These are phyloP conservation scores for Ascochyta koolunga DNA, from an alignment of 2,329 filamentous ascomycete species.

Conservation along the genomic window DNA sequence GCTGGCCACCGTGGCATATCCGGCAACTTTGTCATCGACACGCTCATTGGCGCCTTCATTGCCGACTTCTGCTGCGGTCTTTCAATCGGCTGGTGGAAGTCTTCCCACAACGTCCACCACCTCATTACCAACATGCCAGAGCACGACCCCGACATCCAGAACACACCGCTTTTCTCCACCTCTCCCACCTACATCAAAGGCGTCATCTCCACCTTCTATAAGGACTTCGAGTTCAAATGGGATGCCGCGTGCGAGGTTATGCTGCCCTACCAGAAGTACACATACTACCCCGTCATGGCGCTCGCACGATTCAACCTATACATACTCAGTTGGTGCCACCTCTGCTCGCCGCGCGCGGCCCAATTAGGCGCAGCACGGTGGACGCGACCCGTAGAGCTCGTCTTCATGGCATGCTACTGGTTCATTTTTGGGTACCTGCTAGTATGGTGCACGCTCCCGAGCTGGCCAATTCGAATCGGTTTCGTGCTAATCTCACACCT, in stretches of 20 bases:
- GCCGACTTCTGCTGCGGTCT: slow-evolving; percentile 70
- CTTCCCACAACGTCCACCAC: slow-evolving; percentile 72
- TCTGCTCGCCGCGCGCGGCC: slow-evolving; percentile 72
- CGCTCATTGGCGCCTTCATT: slow-evolving; percentile 66
- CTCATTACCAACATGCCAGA: slow-evolving; percentile 67
- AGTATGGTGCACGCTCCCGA: slow-evolving; percentile 74
- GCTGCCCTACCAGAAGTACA: slow-evolving; percentile 76
- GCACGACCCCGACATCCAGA: slow-evolving; percentile 52
- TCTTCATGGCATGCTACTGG: slow-evolving; percentile 83
- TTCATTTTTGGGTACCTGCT: slow-evolving; percentile 84
- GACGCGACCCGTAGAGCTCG: slow-evolving; percentile 81
- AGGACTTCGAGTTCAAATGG: slow-evolving; percentile 75
- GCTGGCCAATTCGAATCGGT: slow-evolving; percentile 69
- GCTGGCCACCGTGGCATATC: slow-evolving; percentile 69
- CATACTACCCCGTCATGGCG: slow-evolving; percentile 81
- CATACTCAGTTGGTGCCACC: slow-evolving; percentile 77
- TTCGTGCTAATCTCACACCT: slow-evolving; percentile 84
- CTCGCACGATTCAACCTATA: slow-evolving; percentile 91
- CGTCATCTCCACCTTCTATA: slow-evolving; percentile 80
- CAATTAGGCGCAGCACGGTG: slow-evolving; percentile 79
- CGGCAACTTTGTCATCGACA: slow-evolving; percentile 63
- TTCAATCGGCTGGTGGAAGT: slow-evolving; percentile 73
- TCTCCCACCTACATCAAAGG: slow-evolving; percentile 79
- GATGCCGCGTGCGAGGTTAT: slow-evolving; percentile 74
- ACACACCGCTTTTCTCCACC: slow-evolving; percentile 87